These are phyloP conservation scores for Rhizopogon vulgaris DNA, from an alignment of 768 basidiomycete species.

Conservation along the genomic window DNA sequence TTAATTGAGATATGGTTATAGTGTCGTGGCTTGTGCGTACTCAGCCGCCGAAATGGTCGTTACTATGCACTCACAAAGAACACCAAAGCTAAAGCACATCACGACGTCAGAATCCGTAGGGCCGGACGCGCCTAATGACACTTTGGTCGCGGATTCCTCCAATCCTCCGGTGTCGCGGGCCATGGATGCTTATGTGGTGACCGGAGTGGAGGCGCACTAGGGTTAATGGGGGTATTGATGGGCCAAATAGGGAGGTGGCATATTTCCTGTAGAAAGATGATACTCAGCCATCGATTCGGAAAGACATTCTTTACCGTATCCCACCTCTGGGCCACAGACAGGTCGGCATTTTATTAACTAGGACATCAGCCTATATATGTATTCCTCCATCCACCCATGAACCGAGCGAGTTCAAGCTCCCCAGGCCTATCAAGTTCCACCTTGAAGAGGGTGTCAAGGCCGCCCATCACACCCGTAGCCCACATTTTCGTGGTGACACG, in stretches of 20 bases:
- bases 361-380: slow-evolving; percentile 8
- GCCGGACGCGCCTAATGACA: slow-evolving; percentile 10
- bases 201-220: no score
- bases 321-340: slow-evolving; percentile 12
- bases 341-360: slow-evolving; percentile 18
- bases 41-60: no score
- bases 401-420: neutral
- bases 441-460: no score
- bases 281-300: neutral
- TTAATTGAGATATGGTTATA: no score
- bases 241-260: slow-evolving; percentile 24
- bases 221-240: neutral
- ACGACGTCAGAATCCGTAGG: slow-evolving; percentile 1
- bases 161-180: no score
- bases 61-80: neutral
- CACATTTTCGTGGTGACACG: no score
- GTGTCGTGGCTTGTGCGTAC: neutral
- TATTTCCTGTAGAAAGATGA: slow-evolving; percentile 11
- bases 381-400: slow-evolving; percentile 9
- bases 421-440: no score
- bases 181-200: no score
- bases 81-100: neutral
- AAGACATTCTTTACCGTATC: neutral
- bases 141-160: slow-evolving; percentile 17
- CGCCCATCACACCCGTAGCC: no score